These are phyloP conservation scores for Rosa chinensis DNA, from an alignment of 306 rosid species.

Conservation along the genomic window DNA sequence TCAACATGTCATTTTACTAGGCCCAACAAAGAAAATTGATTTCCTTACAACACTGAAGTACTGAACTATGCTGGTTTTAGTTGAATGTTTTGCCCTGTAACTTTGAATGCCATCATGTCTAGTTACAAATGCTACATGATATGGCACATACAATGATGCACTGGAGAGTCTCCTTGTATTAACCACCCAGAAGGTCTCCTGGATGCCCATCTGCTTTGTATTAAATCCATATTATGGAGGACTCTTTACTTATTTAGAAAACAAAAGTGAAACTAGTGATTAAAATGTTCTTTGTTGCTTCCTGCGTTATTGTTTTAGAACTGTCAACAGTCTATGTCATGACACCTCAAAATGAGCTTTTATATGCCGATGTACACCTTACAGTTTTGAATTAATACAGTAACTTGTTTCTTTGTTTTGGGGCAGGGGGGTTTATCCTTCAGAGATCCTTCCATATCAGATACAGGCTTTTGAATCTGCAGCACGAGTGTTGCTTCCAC, in stretches of 20 bases:
- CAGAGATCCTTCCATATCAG: constrained; percentile 62
- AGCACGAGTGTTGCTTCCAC: constrained; percentile 31
- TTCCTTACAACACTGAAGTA: neutral
- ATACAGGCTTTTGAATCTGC: constrained; percentile 30
- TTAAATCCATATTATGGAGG: neutral
- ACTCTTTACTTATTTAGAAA: neutral
- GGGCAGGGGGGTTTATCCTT: constrained; percentile 82
- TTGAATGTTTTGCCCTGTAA: neutral
- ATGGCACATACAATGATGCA: neutral
- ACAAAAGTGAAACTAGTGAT: neutral
- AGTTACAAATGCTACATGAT: neutral
- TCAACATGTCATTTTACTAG: neutral
- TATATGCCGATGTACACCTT: constrained; percentile 13
- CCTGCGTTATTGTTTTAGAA: neutral
- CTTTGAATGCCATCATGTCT: neutral
- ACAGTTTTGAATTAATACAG: constrained; percentile 9
- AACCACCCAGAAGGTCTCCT: neutral
- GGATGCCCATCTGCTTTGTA: neutral
- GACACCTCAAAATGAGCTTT: constrained; percentile 9
- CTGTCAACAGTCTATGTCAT: constrained; percentile 14
- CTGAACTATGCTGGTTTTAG: neutral
- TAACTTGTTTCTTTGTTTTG: constrained; percentile 33
- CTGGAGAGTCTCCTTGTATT: neutral
- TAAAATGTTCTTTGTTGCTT: neutral
- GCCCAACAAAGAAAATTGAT: neutral